A percentile compares a stretch with the other conserved stretches of the same genome.
Conservation (phyloP, 495 filamentous ascomycete genomes). For the Gamarada debralockiae region DNA sequence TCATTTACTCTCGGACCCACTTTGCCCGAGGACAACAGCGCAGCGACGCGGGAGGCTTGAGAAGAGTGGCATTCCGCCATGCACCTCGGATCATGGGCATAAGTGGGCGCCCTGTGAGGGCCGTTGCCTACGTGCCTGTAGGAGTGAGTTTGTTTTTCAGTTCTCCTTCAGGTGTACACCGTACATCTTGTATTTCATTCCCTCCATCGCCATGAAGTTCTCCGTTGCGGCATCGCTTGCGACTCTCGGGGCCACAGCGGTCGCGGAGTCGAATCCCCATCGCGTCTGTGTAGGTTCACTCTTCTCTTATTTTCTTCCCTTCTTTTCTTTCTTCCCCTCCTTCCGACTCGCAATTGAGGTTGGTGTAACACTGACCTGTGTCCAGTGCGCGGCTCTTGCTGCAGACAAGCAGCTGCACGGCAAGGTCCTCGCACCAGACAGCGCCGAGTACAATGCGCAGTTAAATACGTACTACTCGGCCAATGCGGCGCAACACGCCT, state of each 20-base stretch:
- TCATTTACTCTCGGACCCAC: background rate
- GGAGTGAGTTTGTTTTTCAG: conserved; percentile 4
- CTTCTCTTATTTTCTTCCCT: background rate
- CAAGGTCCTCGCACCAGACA: conserved; percentile 22
- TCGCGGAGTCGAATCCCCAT: conserved; percentile 2
- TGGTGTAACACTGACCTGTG: conserved; percentile 4
- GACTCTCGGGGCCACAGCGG: conserved; percentile 3
- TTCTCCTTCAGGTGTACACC: conserved; percentile 1
- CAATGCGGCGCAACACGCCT: conserved; percentile 32
- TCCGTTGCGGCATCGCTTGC: conserved; percentile 1
- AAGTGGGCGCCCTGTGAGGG: background rate
- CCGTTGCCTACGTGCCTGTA: background rate
- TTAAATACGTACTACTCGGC: conserved; percentile 30
- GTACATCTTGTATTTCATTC: conserved; percentile 1
- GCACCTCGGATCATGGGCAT: background rate
- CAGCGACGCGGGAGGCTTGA: background rate
- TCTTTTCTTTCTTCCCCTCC: conserved; percentile 3
- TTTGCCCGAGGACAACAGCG: background rate
- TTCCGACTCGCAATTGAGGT: background rate
- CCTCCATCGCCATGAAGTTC: conserved; percentile 5
- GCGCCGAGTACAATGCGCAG: conserved; percentile 20
- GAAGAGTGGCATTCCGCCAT: background rate
- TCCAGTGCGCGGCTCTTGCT: conserved; percentile 9
- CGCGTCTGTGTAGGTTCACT: conserved; percentile 3
- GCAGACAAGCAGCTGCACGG: conserved; percentile 6